Evolutionary conservation across 805 yeast genomes (phyloP), one percentile per base, ranked within the genome.

Genomic region (Hanseniaspora lindneri): DNA sequence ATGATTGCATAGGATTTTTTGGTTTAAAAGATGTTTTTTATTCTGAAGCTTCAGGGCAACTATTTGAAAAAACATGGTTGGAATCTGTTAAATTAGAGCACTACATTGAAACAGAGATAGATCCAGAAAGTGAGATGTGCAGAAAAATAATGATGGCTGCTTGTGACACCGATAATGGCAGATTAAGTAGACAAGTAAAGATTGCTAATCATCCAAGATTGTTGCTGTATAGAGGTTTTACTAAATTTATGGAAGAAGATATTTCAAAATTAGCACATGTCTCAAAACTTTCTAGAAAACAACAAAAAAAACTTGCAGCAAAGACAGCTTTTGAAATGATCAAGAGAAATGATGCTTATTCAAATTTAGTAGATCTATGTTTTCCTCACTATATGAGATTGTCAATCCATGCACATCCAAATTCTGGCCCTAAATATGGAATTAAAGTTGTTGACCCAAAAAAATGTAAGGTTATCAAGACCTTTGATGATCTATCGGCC

Each of bases 241-340:
- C 76, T 30, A 74, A 64, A 56, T 77, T 77, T 54, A 77, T 77
- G 82, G 63, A 64, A 53, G 80, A 76, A 54, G 82, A 77, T 56
- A 65, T 77, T 54, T 59, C 61, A n/a, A 56, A 62, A 27, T 69
- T 75, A 47, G 63, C 70, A 5, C 60, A 59, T 39, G 68, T 72
- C 40, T 52, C 61, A 23, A 53, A 54, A 8, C 50, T 65, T 41
- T 73, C 79, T 0, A 70, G 66, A 46, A 74, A 73, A 59, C 64
- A 65, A 43, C 72, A 68, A 59, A 75, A 75, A 55, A 75, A 73
- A 58, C 59, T 66, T 21, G 70, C 73, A 17, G 66, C 79, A 1
- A 68, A 67, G 51, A 73, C 76, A 39, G 79, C 81, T 1, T 76
- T 75, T 58, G 80, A 76, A 56, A 77, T 77, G 81, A 77, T 77